Evolutionary conservation across 352 stramenopile genomes (phyloP).

Genomic region (Phytophthora boehmeriae): DNA sequence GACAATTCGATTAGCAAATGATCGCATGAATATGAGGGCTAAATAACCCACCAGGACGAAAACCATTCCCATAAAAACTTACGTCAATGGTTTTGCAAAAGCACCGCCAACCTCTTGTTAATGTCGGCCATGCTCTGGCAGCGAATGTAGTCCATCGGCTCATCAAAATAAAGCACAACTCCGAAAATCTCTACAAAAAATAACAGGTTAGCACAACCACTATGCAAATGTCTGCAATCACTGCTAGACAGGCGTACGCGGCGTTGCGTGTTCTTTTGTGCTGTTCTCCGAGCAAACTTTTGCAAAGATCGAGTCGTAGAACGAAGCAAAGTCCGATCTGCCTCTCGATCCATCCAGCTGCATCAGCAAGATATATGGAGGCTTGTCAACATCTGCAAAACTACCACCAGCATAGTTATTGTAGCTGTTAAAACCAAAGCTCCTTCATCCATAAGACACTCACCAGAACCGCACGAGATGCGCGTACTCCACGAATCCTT

Average conservation of each 20-base stretch:
- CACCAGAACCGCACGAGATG: conserved; percentile 54
- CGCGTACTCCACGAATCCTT: conserved; percentile 40
- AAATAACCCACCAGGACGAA: not conserved
- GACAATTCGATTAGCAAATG: not conserved
- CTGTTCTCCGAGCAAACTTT: conserved; percentile 36
- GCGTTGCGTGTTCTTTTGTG: conserved; percentile 11
- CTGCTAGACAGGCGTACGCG: conserved; percentile 40
- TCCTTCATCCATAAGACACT: not conserved
- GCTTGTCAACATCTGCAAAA: conserved; percentile 28
- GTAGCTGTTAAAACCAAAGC: not conserved
- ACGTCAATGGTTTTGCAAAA: conserved; percentile 53
- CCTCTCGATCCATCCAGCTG: conserved; percentile 39
- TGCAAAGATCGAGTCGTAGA: conserved; percentile 68
- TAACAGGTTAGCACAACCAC: not conserved
- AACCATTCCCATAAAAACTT: conserved; percentile 17
- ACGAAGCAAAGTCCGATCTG: conserved; percentile 43
- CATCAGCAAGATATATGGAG: conserved; percentile 64
- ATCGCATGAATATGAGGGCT: not conserved
- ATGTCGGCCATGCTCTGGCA: conserved; percentile 65
- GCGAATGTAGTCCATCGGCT: conserved; percentile 61
- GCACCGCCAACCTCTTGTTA: conserved; percentile 31
- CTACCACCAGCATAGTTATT: conserved; percentile 12
- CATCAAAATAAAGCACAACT: conserved; percentile 68
- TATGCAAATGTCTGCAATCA: not conserved
- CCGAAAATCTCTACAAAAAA: conserved; percentile 60